Percentiles rank a stretch among this genome's conserved stretches.
phyloP scores from a whole-genome alignment of 495 filamentous ascomycete genomes.

The Daldinia caldariorum region DNA sequence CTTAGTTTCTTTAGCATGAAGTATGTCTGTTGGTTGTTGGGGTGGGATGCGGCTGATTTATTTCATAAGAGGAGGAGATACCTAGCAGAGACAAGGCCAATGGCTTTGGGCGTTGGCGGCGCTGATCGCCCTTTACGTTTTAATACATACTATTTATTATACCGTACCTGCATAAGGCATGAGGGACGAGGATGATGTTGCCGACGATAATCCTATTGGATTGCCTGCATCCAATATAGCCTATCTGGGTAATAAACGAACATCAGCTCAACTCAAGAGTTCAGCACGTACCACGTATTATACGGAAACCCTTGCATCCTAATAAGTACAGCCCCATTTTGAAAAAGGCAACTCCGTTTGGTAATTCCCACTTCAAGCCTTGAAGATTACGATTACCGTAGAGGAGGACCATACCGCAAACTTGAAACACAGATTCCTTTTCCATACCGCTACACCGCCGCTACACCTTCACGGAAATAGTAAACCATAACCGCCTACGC shows the following conservation, averaged over 20 bases:
- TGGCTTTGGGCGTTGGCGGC: not conserved
- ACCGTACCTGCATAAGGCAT: slow-evolving; percentile 10
- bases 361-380: not conserved
- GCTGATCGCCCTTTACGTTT: not conserved
- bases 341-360: not conserved
- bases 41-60: slow-evolving; percentile 35
- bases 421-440: not conserved
- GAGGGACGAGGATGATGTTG: not conserved
- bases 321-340: not conserved
- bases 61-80: slow-evolving; percentile 3
- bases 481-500: too few species aligned
- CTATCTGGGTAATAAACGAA: not conserved
- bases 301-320: not conserved
- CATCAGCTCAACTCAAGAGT: too few species aligned
- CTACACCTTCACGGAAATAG: not conserved
- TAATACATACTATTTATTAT: slow-evolving; percentile 7
- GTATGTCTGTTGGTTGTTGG: not conserved
- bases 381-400: not conserved
- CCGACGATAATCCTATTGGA: slow-evolving; percentile 5
- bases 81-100: not conserved
- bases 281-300: not conserved
- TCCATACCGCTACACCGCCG: not conserved
- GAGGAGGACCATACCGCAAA: not conserved
- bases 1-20: not conserved
- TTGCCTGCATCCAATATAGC: slow-evolving; percentile 5